Conservation (phyloP, 495 filamentous ascomycete genomes). For the Xylaria curta region DNA sequence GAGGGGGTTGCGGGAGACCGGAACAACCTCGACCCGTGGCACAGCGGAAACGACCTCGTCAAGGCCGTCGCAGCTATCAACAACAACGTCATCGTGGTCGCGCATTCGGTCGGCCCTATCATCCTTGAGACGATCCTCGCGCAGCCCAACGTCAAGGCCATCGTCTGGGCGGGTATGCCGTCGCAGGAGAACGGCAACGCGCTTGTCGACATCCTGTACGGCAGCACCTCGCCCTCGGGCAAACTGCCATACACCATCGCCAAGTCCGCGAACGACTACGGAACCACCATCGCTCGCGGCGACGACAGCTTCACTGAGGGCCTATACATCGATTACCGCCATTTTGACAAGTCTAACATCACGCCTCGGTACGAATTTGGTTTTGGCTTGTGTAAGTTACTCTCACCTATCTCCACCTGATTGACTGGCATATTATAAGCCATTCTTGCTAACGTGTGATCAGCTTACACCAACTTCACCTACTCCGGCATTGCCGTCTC, state of each 20-base stretch:
- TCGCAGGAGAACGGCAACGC: conserved; percentile 92
- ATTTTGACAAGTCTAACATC: conserved; percentile 73
- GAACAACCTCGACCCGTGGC: conserved; percentile 72
- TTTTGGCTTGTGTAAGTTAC: conserved; percentile 64
- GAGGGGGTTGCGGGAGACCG: conserved; percentile 66
- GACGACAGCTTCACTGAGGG: conserved; percentile 76
- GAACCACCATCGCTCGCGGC: conserved; percentile 61
- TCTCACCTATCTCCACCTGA: background rate
- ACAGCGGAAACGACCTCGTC: conserved; percentile 77
- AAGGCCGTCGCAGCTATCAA: conserved; percentile 64
- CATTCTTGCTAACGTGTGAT: background rate
- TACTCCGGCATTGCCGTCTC: conserved; percentile 54
- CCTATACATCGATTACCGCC: conserved; percentile 83
- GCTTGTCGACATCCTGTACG: conserved; percentile 83
- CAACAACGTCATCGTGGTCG: conserved; percentile 80
- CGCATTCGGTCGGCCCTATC: conserved; percentile 92
- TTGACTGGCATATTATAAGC: too few species aligned
- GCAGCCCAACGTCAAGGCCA: conserved; percentile 74
- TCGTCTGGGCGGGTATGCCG: conserved; percentile 88
- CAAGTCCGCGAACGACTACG: conserved; percentile 80
- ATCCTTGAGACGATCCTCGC: conserved; percentile 84
- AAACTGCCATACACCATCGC: conserved; percentile 92
- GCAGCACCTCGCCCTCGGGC: conserved; percentile 81
- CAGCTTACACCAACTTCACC: conserved; percentile 67
- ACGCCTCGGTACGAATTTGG: conserved; percentile 68